These are phyloP conservation scores for Peniophora sp. DNA, from an alignment of 1,284 basidiomycete species.

Conservation along the genomic window DNA sequence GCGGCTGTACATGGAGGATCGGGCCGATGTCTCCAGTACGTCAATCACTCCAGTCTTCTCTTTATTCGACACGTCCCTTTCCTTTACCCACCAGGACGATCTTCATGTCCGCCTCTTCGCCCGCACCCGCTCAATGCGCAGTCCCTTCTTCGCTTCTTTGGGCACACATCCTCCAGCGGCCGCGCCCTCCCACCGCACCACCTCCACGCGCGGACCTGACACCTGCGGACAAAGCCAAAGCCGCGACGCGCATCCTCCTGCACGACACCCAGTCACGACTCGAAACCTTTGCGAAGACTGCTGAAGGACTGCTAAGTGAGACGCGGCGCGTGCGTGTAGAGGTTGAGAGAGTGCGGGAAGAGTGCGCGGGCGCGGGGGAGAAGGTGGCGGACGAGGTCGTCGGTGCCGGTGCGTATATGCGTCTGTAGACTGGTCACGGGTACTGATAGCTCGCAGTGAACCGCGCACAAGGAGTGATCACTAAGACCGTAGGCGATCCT, in stretches of 20 bases:
- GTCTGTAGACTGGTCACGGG: conserved; percentile 13
- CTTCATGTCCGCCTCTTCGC: neutral
- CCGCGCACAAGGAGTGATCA: conserved; percentile 51
- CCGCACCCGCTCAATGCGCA: neutral
- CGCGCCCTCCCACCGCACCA: neutral
- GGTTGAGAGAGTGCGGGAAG: conserved; percentile 18
- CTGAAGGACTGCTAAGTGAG: conserved; percentile 25
- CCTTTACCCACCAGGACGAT: neutral
- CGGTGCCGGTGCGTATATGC: conserved; percentile 18
- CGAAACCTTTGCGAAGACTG: conserved; percentile 47
- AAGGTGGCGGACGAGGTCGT: conserved; percentile 20
- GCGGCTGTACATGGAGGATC: no score
- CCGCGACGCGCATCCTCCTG: conserved; percentile 58
- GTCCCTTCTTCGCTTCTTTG: neutral
- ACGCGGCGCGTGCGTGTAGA: conserved; percentile 22
- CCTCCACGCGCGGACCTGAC: conserved; percentile 26
- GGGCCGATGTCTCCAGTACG: no score
- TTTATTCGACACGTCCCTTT: no score
- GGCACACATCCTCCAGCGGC: neutral
- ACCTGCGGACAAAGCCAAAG: conserved; percentile 54
- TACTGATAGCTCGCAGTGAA: conserved; percentile 33
- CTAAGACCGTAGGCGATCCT: conserved; percentile 46
- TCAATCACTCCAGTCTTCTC: no score
- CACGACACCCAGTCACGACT: conserved; percentile 61
- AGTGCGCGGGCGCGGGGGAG: conserved; percentile 17